Percentiles rank a stretch among this genome's conserved stretches.
Conservation (phyloP, 306 rosid species). For the Carpinus fangiana region DNA sequence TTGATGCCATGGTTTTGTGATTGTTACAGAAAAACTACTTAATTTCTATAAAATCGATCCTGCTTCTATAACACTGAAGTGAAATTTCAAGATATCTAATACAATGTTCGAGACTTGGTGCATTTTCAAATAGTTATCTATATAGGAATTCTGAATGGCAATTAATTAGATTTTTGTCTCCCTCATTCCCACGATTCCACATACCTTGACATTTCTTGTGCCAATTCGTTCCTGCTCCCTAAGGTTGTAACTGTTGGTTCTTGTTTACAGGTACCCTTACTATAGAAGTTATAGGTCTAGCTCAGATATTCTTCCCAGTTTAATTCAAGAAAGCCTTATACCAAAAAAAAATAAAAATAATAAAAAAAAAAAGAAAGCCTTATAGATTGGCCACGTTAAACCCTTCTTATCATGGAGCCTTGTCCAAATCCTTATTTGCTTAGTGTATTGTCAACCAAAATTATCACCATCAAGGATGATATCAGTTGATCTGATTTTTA, state of each 20-base stretch:
- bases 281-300: not conserved
- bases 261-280: not conserved
- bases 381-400: not conserved
- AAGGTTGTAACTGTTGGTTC: too few relatives aligned
- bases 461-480: not conserved
- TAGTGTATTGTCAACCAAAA: not conserved
- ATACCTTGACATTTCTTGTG: too few relatives aligned
- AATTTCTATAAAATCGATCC: not conserved
- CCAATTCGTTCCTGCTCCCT: too few relatives aligned
- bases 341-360: too few relatives aligned
- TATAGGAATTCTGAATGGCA: not conserved
- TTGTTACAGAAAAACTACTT: conserved; percentile 3
- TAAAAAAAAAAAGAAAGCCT: too few relatives aligned
- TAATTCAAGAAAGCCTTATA: not conserved
- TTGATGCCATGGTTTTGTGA: conserved; percentile 5
- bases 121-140: not conserved
- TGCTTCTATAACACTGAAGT: not conserved
- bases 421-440: not conserved
- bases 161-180: not conserved
- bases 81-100: conserved; percentile 3
- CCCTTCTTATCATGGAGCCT: not conserved
- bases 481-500: not conserved
- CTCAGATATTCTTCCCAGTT: not conserved
- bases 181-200: not conserved
- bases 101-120: not conserved